These are phyloP conservation scores for Umbelopsis vinacea DNA, from an alignment of 192 early-diverging fungal genomes.

Conservation along the genomic window DNA sequence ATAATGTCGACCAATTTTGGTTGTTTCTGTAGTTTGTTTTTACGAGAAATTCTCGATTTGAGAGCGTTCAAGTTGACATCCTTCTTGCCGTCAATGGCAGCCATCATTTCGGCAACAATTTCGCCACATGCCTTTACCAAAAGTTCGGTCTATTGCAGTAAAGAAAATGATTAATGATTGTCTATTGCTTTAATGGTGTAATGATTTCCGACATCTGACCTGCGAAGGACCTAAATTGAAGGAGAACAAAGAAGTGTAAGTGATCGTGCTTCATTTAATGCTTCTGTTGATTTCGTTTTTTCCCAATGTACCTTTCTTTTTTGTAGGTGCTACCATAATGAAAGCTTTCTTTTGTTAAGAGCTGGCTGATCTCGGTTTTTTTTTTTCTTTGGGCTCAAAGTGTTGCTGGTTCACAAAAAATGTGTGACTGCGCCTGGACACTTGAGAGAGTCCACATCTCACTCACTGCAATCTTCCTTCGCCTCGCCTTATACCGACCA, in stretches of 20 bases:
- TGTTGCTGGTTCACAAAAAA: not conserved
- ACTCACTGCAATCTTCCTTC: not conserved
- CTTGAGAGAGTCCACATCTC: not conserved
- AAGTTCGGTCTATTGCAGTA: slow-evolving; percentile 61
- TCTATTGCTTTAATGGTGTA: not conserved
- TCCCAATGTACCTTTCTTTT: slow-evolving; percentile 6
- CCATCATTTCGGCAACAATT: slow-evolving; percentile 90
- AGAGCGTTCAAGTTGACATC: slow-evolving; percentile 91
- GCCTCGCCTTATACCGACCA: not conserved
- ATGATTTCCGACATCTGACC: slow-evolving; percentile 4
- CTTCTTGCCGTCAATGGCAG: slow-evolving; percentile 63
- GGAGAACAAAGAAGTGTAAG: not conserved
- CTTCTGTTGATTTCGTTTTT: not conserved
- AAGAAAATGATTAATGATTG: not conserved
- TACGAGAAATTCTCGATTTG: slow-evolving; percentile 72
- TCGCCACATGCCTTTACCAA: slow-evolving; percentile 85
- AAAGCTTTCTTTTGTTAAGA: too few relatives aligned
- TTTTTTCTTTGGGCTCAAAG: slow-evolving; percentile 6
- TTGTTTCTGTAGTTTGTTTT: slow-evolving; percentile 80
- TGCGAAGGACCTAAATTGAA: slow-evolving; percentile 3
- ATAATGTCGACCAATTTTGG: slow-evolving; percentile 98
- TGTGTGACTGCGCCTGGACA: not conserved
- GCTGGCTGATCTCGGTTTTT: not conserved
- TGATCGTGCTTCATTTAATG: not conserved
- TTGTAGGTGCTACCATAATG: slow-evolving; percentile 14